phyloP scores from a whole-genome alignment of 805 yeast species.

The Lipomyces mesembrius region DNA sequence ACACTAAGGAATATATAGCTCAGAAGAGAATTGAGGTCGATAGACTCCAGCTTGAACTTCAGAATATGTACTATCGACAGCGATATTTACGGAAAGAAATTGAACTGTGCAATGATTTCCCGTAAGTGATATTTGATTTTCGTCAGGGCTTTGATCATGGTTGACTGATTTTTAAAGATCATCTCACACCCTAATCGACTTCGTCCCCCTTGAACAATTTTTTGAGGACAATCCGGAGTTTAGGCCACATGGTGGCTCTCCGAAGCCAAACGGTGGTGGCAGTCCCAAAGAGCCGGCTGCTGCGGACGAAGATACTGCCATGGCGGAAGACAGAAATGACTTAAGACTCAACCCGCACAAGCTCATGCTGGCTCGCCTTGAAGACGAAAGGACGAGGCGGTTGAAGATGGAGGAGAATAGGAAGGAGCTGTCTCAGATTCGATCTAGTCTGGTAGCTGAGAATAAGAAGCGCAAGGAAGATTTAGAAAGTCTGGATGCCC shows the following conservation, averaged over 20 bases:
- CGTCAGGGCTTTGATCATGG: neutral
- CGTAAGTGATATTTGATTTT: slow-evolving; percentile 13
- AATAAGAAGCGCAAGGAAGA: slow-evolving; percentile 25
- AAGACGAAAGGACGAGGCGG: slow-evolving; percentile 33
- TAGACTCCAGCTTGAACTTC: slow-evolving; percentile 29
- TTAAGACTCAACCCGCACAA: slow-evolving; percentile 11
- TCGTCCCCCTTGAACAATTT: slow-evolving; percentile 31
- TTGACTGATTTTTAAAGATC: slow-evolving; percentile 14
- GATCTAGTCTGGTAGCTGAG: slow-evolving; percentile 19
- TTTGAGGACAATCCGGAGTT: slow-evolving; percentile 26
- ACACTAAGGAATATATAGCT: slow-evolving; percentile 6
- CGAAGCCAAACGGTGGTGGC: neutral
- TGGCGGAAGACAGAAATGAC: neutral
- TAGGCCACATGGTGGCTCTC: neutral
- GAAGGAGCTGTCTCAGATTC: slow-evolving; percentile 13
- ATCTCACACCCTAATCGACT: slow-evolving; percentile 24
- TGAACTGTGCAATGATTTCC: slow-evolving; percentile 27
- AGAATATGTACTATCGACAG: slow-evolving; percentile 30
- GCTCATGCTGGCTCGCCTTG: slow-evolving; percentile 26
- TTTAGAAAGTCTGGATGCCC: slow-evolving; percentile 30
- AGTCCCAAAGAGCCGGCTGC: neutral
- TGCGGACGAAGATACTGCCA: neutral
- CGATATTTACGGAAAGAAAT: slow-evolving; percentile 30
- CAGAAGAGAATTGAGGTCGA: slow-evolving; percentile 22
- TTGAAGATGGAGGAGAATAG: slow-evolving; percentile 8